These are phyloP conservation scores for Flueggea neowawraea DNA, from an alignment of 441 rosid species.

Conservation along the genomic window DNA sequence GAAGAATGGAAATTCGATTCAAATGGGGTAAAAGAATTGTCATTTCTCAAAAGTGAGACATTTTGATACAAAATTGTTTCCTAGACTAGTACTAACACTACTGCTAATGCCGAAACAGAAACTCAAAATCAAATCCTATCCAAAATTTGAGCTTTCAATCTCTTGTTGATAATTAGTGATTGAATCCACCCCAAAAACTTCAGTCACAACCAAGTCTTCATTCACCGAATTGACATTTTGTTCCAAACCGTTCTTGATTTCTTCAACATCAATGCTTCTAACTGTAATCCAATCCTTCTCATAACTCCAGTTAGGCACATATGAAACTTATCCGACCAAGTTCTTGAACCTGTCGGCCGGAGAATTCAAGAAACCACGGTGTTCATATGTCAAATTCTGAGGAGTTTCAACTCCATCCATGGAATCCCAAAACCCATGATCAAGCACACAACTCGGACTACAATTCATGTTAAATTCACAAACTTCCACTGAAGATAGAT, in stretches of 20 bases:
- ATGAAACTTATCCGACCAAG: conserved; percentile 27
- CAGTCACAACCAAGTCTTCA: conserved; percentile 18
- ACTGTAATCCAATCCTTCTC: conserved; percentile 66
- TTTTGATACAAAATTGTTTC: conserved; percentile 19
- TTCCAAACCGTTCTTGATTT: conserved; percentile 13
- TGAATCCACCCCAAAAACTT: conserved; percentile 9
- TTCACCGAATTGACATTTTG: conserved; percentile 17
- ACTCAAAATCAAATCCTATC: conserved; percentile 14
- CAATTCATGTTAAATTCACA: conserved; percentile 8
- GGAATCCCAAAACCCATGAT: conserved; percentile 70
- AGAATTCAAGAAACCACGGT: conserved; percentile 21
- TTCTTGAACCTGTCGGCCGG: conserved; percentile 41
- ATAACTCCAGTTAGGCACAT: conserved; percentile 35
- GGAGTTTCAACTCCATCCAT: conserved; percentile 31
- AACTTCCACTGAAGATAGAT: conserved; percentile 5
- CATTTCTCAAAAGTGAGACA: conserved; percentile 21
- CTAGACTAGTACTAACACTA: conserved; percentile 3
- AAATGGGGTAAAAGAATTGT: conserved; percentile 8
- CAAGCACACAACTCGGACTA: conserved; percentile 61
- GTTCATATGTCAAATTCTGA: conserved; percentile 13
- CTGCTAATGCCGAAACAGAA: conserved; percentile 1
- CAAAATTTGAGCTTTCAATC: conserved; percentile 13
- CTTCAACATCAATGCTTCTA: conserved; percentile 38
- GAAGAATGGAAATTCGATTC: background rate
- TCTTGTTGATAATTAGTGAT: conserved; percentile 16